A percentile compares a stretch with the other conserved stretches of the same genome.
Conservation (phyloP, 2,329 filamentous ascomycete genomes). For the Alternaria alternata region DNA sequence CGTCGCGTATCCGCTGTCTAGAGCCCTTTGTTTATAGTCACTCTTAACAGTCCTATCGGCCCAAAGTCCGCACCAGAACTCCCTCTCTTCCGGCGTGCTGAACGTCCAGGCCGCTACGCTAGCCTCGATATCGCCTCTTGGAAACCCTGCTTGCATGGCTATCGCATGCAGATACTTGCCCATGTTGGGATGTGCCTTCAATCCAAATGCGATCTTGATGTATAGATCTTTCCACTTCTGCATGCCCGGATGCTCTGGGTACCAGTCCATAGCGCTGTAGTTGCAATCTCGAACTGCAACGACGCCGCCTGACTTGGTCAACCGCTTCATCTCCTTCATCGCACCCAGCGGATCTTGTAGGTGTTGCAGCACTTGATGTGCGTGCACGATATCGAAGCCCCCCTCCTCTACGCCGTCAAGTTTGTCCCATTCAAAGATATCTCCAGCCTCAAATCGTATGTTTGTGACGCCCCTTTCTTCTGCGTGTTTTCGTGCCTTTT, state of each 20-base stretch:
- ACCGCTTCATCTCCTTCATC: conserved; percentile 63
- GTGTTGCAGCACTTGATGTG: conserved; percentile 67
- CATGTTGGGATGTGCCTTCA: conserved; percentile 47
- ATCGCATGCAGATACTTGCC: conserved; percentile 48
- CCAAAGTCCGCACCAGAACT: conserved; percentile 53
- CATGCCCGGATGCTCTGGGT: conserved; percentile 48
- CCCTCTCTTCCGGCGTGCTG: conserved; percentile 48
- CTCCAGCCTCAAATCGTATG: conserved; percentile 51
- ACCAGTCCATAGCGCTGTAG: conserved; percentile 49
- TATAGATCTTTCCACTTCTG: conserved; percentile 48
- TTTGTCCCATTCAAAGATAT: conserved; percentile 55
- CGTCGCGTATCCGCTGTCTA: conserved; percentile 50
- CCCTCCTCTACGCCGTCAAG: conserved; percentile 50
- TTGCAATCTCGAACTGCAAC: conserved; percentile 56
- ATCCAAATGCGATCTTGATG: conserved; percentile 40
- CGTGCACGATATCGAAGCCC: conserved; percentile 67
- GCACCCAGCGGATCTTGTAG: conserved; percentile 60
- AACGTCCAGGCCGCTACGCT: conserved; percentile 55
- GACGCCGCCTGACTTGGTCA: conserved; percentile 62
- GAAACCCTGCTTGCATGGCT: conserved; percentile 52
- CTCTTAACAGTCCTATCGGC: conserved; percentile 48
- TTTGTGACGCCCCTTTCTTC: conserved; percentile 48
- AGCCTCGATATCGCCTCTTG: conserved; percentile 49
- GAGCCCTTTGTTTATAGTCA: conserved; percentile 46
- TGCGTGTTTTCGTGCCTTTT: conserved; percentile 51